Conservation (phyloP, 441 rosid species). For the Euphorbia schlechtendalii region DNA sequence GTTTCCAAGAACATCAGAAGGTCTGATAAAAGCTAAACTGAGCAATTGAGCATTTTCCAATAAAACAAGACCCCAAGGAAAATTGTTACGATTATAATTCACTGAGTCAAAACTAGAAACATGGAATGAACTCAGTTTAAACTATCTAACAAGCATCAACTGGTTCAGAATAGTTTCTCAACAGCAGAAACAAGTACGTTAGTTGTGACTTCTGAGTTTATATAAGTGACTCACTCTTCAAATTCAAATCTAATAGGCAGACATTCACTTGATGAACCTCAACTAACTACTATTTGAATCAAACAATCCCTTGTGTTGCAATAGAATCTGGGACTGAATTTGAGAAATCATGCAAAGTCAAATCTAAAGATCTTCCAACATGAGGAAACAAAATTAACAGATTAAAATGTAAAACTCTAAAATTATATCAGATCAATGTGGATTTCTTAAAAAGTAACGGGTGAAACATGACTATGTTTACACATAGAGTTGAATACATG, state of each 20-base stretch:
- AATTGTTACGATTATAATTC: neutral
- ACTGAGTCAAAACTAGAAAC: neutral
- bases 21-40: neutral
- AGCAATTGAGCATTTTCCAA: neutral
- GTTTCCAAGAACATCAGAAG: conserved; percentile 1
- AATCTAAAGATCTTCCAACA: neutral
- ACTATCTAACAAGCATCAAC: neutral
- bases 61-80: neutral
- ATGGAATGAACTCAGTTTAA: neutral
- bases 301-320: neutral
- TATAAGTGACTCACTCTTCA: neutral
- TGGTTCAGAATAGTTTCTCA: neutral
- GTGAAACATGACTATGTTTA: neutral
- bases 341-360: neutral
- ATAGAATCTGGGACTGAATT: neutral
- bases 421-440: neutral
- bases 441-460: neutral
- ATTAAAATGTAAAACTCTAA: neutral
- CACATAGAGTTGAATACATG: neutral
- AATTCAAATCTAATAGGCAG: neutral
- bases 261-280: neutral
- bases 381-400: neutral
- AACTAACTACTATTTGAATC: neutral
- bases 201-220: neutral
- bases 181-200: neutral